These are phyloP conservation scores for Zoysia matrella DNA, from an alignment of 202 grass and related monocot genomes.

Conservation along the genomic window DNA sequence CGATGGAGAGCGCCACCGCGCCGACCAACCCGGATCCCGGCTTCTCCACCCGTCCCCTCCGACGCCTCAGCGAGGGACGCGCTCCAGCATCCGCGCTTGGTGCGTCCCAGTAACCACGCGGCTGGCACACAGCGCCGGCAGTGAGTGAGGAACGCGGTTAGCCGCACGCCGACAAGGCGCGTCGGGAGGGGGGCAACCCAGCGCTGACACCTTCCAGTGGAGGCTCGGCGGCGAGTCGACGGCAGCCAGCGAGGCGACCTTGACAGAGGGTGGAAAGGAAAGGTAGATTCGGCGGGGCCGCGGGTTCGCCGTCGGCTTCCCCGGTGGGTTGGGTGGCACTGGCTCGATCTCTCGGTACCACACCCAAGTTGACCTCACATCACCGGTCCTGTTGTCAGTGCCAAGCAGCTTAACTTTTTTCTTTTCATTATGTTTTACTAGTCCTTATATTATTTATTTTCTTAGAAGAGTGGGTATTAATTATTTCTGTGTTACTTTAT, in stretches of 20 bases:
- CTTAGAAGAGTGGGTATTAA: not conserved
- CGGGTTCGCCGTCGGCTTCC: not conserved
- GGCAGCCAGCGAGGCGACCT: constrained; percentile 28
- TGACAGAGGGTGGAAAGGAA: not conserved
- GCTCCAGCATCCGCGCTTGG: not conserved
- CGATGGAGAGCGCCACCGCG: constrained; percentile 46
- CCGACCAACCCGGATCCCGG: constrained; percentile 30
- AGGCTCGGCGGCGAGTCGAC: not conserved
- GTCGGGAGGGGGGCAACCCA: not conserved
- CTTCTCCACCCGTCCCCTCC: not conserved
- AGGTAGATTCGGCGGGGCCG: too few relatives aligned
- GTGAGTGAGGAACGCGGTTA: not conserved
- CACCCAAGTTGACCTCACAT: too few relatives aligned
- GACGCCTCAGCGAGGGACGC: constrained; percentile 24
- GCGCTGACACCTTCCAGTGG: not conserved
- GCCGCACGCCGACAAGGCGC: not conserved
- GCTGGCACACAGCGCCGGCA: not conserved
- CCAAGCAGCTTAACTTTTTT: not conserved
- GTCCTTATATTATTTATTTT: not conserved
- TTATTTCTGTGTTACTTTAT: not conserved
- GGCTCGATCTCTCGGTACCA: not conserved
- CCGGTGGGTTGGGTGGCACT: not conserved
- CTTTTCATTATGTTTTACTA: not conserved
- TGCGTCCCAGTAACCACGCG: too few relatives aligned
- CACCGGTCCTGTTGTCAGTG: constrained; percentile 37